Evolutionary conservation across 2,329 filamentous ascomycete species (phyloP).

Genomic region (Diplodia mutila): DNA sequence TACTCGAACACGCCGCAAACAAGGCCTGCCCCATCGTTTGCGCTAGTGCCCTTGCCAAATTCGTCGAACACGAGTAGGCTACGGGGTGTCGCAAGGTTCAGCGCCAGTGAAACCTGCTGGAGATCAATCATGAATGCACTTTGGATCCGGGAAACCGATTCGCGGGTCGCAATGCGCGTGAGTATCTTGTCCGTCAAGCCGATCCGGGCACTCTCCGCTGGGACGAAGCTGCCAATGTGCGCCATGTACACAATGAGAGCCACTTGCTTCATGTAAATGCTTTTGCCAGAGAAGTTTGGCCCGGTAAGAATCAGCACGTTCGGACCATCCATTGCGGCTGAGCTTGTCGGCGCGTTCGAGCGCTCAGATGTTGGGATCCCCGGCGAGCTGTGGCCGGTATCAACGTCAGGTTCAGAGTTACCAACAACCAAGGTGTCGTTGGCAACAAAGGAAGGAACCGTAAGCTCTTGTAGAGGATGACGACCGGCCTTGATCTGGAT

Average conservation of each 20-base stretch:
- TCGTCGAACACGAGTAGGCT: constrained; percentile 92
- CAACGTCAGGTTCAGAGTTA: background rate
- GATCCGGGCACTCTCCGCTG: constrained; percentile 74
- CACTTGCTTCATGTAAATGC: constrained; percentile 90
- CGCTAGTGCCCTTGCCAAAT: constrained; percentile 74
- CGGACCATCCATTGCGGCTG: constrained; percentile 45
- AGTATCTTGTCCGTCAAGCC: constrained; percentile 92
- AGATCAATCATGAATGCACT: constrained; percentile 81
- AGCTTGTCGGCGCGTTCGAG: constrained; percentile 12
- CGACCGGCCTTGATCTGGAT: constrained; percentile 76
- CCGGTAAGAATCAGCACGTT: constrained; percentile 84
- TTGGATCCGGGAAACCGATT: constrained; percentile 66
- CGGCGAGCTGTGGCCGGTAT: constrained; percentile 34
- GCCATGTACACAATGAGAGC: constrained; percentile 90
- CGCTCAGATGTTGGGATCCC: background rate
- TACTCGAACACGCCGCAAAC: constrained; percentile 65
- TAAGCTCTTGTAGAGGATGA: constrained; percentile 84
- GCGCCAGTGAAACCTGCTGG: constrained; percentile 78
- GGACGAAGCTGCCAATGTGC: constrained; percentile 88
- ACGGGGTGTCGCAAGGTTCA: constrained; percentile 72
- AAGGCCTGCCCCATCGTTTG: constrained; percentile 66
- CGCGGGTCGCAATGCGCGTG: constrained; percentile 78
- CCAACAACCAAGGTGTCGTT: constrained; percentile 77
- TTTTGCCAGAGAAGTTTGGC: constrained; percentile 96
- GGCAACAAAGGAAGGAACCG: constrained; percentile 77